Conservation (phyloP, 2,329 filamentous ascomycete genomes). For the Arthroderma sp. region DNA sequence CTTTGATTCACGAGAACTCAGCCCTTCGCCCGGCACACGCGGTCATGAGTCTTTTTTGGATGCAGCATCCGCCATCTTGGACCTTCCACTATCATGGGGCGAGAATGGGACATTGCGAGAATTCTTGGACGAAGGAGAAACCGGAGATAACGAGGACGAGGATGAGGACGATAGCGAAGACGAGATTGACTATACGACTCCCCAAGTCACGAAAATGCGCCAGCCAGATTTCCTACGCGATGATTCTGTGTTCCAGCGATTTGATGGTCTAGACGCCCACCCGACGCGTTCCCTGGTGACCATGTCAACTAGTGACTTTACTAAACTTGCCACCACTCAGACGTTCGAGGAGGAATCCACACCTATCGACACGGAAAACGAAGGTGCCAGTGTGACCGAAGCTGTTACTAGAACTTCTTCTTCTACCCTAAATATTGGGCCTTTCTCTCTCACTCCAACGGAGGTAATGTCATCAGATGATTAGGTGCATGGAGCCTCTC, state of each 20-base stretch:
- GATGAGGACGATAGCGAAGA: neutral
- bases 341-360: neutral
- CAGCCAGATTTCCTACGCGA: neutral
- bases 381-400: neutral
- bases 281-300: neutral
- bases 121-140: neutral
- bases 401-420: neutral
- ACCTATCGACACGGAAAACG: neutral
- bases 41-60: neutral
- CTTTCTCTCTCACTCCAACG: neutral
- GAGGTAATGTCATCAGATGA: neutral
- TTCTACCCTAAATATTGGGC: neutral
- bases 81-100: neutral
- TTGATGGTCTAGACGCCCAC: neutral
- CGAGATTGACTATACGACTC: neutral
- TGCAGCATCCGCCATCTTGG: slow-evolving; percentile 1
- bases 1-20: neutral
- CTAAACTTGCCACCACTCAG: neutral
- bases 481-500: neutral
- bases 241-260: neutral
- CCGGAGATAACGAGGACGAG: neutral
- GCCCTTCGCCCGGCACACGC: neutral
- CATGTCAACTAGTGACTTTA: neutral
- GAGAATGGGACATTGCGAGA: neutral
- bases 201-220: neutral